Evolutionary conservation across 805 yeast genomes (phyloP).

Genomic region (Sungouiozyma ichnusensis): DNA sequence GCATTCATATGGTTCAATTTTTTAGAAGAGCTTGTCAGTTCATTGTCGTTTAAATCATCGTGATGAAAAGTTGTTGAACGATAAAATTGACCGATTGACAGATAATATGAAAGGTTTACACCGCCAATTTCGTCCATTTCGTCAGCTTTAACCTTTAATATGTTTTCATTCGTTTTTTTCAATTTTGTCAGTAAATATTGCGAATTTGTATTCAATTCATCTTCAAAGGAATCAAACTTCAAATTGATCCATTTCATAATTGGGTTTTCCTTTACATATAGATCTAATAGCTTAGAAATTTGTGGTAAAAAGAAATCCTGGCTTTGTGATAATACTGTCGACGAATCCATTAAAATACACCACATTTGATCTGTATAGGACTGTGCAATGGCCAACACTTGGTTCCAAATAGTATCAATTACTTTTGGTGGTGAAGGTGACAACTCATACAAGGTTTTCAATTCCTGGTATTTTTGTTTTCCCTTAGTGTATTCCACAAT

Average conservation of each 20-base stretch:
- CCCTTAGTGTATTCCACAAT: conserved; percentile 49
- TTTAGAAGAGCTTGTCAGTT: not conserved
- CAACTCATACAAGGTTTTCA: conserved; percentile 4
- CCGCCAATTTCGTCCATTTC: conserved; percentile 17
- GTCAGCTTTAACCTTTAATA: conserved; percentile 20
- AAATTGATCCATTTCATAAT: conserved; percentile 49
- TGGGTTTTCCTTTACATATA: conserved; percentile 58
- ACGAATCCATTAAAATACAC: conserved; percentile 31
- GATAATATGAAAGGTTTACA: conserved; percentile 28
- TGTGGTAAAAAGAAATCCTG: conserved; percentile 31
- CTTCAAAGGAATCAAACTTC: conserved; percentile 34
- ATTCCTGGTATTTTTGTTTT: conserved; percentile 19
- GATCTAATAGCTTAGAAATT: conserved; percentile 47
- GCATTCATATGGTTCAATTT: not conserved
- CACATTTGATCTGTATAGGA: conserved; percentile 45
- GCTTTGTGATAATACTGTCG: conserved; percentile 4
- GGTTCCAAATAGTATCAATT: conserved; percentile 44
- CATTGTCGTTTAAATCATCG: not conserved
- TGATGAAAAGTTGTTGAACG: conserved; percentile 1
- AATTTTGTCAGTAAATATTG: conserved; percentile 33
- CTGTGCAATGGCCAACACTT: conserved; percentile 44
- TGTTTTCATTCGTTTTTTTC: conserved; percentile 31
- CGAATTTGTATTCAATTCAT: conserved; percentile 33
- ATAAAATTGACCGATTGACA: conserved; percentile 15
- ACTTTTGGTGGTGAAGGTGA: conserved; percentile 21